Conservation (phyloP, 345 rosid species). For the Litchi chinensis region DNA sequence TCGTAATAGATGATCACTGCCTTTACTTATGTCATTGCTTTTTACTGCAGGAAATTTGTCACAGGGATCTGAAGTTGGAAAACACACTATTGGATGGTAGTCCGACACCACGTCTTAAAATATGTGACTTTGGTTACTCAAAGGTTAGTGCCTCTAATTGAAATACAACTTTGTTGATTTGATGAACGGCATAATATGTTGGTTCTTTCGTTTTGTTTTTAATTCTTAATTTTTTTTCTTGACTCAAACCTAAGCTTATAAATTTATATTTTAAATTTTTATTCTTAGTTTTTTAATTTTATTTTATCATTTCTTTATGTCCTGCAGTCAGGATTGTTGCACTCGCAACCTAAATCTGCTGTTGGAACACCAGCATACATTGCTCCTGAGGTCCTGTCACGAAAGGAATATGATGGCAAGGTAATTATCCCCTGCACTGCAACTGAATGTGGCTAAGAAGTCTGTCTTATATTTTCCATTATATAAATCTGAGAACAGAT, state of each 20-base stretch:
- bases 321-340: constrained; percentile 63
- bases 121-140: constrained; percentile 67
- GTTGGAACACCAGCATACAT: constrained; percentile 83
- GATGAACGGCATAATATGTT: not conserved
- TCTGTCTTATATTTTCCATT: not conserved
- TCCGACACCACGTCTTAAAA: constrained; percentile 60
- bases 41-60: constrained; percentile 55
- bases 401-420: constrained; percentile 77
- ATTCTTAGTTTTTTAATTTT: not conserved
- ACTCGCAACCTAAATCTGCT: constrained; percentile 72
- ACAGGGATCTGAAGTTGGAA: constrained; percentile 63
- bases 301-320: constrained; percentile 9
- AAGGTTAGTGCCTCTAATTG: constrained; percentile 37
- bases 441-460: not conserved
- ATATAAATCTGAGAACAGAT: not conserved
- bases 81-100: constrained; percentile 66
- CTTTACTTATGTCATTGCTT: constrained; percentile 9
- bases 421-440: constrained; percentile 29
- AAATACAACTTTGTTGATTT: not conserved
- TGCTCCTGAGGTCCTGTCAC: constrained; percentile 70
- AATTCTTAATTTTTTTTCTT: not conserved
- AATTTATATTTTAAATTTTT: not conserved
- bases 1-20: not conserved
- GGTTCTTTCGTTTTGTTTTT: constrained; percentile 7
- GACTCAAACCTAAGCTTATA: not conserved